A percentile compares a stretch with the other conserved stretches of the same genome.
phyloP scores from a whole-genome alignment of 179 eudicot genomes.

The Camellia oleifera region DNA sequence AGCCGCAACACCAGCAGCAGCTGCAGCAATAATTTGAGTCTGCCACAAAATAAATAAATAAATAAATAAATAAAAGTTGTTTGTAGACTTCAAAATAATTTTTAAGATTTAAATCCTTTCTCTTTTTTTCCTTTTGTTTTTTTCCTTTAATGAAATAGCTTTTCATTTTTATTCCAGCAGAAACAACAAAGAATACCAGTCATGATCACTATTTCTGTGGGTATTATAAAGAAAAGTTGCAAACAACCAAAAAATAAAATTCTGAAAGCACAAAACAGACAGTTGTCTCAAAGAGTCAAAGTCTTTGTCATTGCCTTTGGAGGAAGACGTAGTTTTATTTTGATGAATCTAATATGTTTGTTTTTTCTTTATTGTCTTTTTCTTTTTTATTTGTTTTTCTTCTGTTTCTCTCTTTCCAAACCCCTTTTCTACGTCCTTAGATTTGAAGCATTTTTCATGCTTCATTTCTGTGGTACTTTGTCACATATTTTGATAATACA shows the following conservation, averaged over 20 bases:
- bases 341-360: neutral
- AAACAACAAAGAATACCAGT: neutral
- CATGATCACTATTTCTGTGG: neutral
- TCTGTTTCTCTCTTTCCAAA: neutral
- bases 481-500: neutral
- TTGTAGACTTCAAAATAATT: neutral
- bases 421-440: neutral
- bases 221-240: neutral
- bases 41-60: constrained; percentile 29
- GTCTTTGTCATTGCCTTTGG: neutral
- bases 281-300: neutral
- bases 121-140: neutral
- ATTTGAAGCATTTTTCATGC: neutral
- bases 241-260: constrained; percentile 3
- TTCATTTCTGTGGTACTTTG: neutral
- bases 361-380: neutral
- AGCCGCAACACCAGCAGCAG: constrained; percentile 98
- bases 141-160: neutral
- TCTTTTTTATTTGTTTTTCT: too few relatives aligned
- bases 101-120: constrained; percentile 7
- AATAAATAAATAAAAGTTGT: neutral
- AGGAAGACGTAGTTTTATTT: neutral
- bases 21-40: constrained; percentile 99
- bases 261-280: neutral
- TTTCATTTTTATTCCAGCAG: neutral